These are phyloP conservation scores for Saccharata proteae DNA, from an alignment of 2,329 filamentous ascomycete species.

Conservation along the genomic window DNA sequence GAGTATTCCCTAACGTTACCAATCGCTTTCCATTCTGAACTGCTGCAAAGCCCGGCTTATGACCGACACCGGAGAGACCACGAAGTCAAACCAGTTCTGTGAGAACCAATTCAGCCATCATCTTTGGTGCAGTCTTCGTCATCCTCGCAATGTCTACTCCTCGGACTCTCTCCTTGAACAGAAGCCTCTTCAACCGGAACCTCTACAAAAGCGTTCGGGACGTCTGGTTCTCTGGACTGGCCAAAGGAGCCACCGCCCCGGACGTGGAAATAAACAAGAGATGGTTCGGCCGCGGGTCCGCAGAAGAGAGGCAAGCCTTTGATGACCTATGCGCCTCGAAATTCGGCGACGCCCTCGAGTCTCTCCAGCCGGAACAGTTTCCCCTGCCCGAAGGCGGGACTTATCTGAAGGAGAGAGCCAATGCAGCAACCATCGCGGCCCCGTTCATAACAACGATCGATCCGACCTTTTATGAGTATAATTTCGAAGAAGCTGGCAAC, in stretches of 20 bases:
- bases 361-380: slow-evolving; percentile 23
- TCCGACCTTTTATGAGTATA: slow-evolving; percentile 12
- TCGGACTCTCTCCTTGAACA: slow-evolving; percentile 20
- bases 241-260: slow-evolving; percentile 13
- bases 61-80: no score
- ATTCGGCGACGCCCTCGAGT: slow-evolving; percentile 24
- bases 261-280: slow-evolving; percentile 17
- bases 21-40: no score
- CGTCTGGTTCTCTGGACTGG: slow-evolving; percentile 28
- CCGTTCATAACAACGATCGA: slow-evolving; percentile 26
- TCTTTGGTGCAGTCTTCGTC: slow-evolving; percentile 1
- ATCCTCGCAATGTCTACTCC: slow-evolving; percentile 16
- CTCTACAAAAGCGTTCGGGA: slow-evolving; percentile 25
- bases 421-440: slow-evolving; percentile 15
- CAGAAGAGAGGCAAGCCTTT: slow-evolving; percentile 23
- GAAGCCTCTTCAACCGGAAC: slow-evolving; percentile 25
- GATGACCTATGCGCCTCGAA: slow-evolving; percentile 23
- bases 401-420: slow-evolving; percentile 14
- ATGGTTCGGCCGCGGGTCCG: slow-evolving; percentile 26
- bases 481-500: slow-evolving; percentile 18
- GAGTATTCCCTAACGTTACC: no score
- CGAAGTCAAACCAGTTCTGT: no score
- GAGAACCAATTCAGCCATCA: no score
- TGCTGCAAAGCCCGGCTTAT: no score
- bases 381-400: slow-evolving; percentile 16